Percentiles rank a stretch among this genome's conserved stretches.
phyloP scores from a whole-genome alignment of 2,329 filamentous ascomycete genomes.

The Colletotrichum orbiculare region DNA sequence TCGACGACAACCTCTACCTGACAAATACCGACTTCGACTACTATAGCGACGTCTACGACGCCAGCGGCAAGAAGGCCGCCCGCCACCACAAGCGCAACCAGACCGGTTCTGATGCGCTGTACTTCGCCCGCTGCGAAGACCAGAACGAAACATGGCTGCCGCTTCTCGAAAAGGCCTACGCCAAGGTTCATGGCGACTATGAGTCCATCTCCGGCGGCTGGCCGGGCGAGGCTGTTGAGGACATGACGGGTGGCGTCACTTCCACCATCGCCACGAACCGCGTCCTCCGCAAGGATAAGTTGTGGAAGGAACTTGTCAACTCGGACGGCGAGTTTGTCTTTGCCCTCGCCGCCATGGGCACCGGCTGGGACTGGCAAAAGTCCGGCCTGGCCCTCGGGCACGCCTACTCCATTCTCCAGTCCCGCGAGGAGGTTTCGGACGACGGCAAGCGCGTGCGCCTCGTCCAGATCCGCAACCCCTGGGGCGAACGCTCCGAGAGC shows the following conservation, averaged over 20 bases:
- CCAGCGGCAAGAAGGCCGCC: constrained; percentile 63
- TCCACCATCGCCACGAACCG: constrained; percentile 66
- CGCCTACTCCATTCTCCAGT: constrained; percentile 63
- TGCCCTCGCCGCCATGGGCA: constrained; percentile 50
- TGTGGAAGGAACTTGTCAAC: constrained; percentile 76
- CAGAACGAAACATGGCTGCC: constrained; percentile 81
- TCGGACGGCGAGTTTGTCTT: constrained; percentile 77
- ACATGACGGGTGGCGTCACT: constrained; percentile 67
- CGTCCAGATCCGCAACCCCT: constrained; percentile 71
- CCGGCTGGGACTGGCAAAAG: constrained; percentile 42
- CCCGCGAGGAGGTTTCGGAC: constrained; percentile 56
- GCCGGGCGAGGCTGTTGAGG: constrained; percentile 62
- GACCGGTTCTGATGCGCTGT: constrained; percentile 74
- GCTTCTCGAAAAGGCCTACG: constrained; percentile 79
- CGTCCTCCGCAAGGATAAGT: constrained; percentile 73
- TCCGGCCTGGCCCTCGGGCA: constrained; percentile 58
- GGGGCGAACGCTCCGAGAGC: constrained; percentile 66
- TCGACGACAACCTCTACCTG: constrained; percentile 72
- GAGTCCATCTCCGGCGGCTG: constrained; percentile 74
- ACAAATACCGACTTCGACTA: constrained; percentile 39
- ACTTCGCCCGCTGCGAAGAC: constrained; percentile 76
- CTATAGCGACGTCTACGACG: constrained; percentile 48
- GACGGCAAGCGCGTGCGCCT: constrained; percentile 52
- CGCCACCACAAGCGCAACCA: constrained; percentile 72
- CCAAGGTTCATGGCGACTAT: constrained; percentile 81